phyloP scores from a whole-genome alignment of 495 filamentous ascomycete species.

The Friedmanniomyces simplex region DNA sequence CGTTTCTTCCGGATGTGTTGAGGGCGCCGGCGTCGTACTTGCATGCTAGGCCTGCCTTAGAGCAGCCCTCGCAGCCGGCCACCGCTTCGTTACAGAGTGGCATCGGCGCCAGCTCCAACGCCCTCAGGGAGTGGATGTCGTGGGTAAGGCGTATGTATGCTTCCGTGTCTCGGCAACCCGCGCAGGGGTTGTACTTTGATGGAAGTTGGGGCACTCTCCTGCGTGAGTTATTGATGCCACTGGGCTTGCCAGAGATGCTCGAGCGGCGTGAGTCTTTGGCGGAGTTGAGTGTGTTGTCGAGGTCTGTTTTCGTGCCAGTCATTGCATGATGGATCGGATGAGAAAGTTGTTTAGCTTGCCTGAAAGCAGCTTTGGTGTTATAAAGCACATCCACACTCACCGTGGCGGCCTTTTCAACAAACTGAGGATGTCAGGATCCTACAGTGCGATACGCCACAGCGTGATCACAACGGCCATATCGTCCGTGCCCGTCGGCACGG shows the following conservation, averaged over 20 bases:
- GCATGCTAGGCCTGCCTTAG: background rate
- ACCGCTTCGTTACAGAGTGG: background rate
- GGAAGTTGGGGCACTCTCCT: background rate
- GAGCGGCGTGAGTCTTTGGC: background rate
- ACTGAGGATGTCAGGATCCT: no score
- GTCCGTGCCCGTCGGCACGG: no score
- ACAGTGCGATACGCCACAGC: no score
- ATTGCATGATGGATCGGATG: background rate
- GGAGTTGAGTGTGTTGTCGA: background rate
- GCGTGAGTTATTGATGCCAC: background rate
- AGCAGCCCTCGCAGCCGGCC: background rate
- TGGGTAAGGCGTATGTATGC: background rate
- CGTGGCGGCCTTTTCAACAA: no score
- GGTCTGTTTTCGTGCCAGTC: background rate
- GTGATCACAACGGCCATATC: no score
- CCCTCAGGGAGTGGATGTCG: background rate
- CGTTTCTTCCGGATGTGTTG: background rate
- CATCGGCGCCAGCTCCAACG: background rate
- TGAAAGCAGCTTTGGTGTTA: background rate
- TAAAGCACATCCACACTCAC: no score
- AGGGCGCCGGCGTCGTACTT: background rate
- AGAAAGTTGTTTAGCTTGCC: background rate
- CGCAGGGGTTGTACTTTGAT: background rate
- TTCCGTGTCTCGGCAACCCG: background rate
- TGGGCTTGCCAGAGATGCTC: background rate